Evolutionary conservation across 192 early-diverging fungal genomes (phyloP), one percentile per base, ranked within the genome.

Genomic region (Rhizoclosmatium globosum): DNA sequence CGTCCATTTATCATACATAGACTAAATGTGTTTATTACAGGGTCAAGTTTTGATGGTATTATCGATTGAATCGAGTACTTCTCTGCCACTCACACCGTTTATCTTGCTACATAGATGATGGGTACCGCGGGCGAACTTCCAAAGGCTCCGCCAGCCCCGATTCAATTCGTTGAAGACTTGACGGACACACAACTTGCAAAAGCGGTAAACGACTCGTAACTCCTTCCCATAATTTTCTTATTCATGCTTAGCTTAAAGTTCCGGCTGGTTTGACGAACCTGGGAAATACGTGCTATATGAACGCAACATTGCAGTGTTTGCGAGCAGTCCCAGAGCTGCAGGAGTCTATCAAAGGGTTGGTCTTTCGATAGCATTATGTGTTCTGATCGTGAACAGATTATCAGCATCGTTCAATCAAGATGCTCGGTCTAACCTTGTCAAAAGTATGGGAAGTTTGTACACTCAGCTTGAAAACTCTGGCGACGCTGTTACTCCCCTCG

Each of bases 101-200:
- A 64, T 13, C 62, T 64, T 45, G 43, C 60, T 11, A 68, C 62
- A 15, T 68, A 87, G 95, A 97, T 99, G 96, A 96, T 98, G 94
- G 98, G 98, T 46, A 95, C 96, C 2, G 93, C 91, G 4, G 96
- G 95, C 50, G 98, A 97, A 85, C 85, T 97, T n/a, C 93, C 95
- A 21, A 95, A 94, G 76, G 92, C 90, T 1, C 96, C 96, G 3
- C 75, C 73, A 41, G 84, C 93, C 71, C 88, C 87, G 45, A 85
- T 87, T 17, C 80, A 90, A 46, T 99, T 99, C 81, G 81, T 95
- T 47, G 98, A 99, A 83, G 96, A 97, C 74, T 95, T 99, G 94
- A 89, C 94, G 2, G 95, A 97, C 71, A 85, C 87, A 47, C 89
- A 98, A 80, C 79, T 96, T 53, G 92, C 94, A 0, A 88, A 95